Evolutionary conservation across 2,329 filamentous ascomycete species (phyloP).

Genomic region (Aspergillus terreus): DNA sequence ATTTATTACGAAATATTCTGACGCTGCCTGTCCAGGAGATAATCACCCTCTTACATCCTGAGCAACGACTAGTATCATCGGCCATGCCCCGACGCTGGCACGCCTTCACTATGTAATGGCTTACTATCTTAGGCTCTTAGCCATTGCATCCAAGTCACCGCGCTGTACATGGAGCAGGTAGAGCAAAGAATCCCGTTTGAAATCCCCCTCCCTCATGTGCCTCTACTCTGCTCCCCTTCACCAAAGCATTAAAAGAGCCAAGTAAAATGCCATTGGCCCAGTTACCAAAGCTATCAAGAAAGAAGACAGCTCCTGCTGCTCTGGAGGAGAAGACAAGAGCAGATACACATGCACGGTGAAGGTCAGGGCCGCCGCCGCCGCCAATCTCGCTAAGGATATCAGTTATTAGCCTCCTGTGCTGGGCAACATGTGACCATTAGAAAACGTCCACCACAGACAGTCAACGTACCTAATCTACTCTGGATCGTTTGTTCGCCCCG

Average conservation of each 20-base stretch:
- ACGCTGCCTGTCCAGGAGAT: too few relatives aligned
- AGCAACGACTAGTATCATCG: too few relatives aligned
- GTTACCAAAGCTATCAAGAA: not conserved
- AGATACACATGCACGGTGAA: not conserved
- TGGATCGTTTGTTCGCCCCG: not conserved
- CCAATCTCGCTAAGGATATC: not conserved
- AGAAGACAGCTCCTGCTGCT: not conserved
- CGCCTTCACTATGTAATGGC: not conserved
- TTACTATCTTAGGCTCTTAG: not conserved
- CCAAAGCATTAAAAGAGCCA: not conserved
- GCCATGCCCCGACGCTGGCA: too few relatives aligned
- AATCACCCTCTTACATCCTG: too few relatives aligned
- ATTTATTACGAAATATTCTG: too few relatives aligned
- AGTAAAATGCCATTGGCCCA: not conserved
- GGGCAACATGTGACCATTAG: not conserved
- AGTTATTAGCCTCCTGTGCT: not conserved
- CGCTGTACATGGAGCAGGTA: not conserved
- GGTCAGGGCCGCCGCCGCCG: not conserved
- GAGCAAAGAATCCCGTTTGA: not conserved
- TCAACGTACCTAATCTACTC: not conserved
- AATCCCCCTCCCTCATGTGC: not conserved
- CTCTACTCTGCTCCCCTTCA: not conserved
- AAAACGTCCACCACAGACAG: not conserved
- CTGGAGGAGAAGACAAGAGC: not conserved
- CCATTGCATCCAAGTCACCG: not conserved